A percentile compares a stretch with the other conserved stretches of the same genome.
Conservation (phyloP, 129 eudicot genomes). For the Oenanthe sinensis region DNA sequence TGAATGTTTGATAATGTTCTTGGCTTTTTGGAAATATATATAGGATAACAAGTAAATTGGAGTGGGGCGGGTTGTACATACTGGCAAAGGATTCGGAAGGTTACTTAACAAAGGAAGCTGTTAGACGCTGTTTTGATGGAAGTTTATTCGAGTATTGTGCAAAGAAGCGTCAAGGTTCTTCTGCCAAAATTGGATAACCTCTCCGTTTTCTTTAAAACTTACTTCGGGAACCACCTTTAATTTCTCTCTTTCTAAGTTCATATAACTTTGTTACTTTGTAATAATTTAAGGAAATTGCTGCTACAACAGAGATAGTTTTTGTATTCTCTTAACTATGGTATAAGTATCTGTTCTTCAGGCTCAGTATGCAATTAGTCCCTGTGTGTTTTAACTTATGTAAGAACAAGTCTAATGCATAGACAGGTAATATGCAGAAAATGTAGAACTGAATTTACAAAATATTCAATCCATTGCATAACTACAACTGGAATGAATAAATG, state of each 20-base stretch:
- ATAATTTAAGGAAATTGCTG: neutral
- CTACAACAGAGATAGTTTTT: neutral
- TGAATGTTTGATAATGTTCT: neutral
- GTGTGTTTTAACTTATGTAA: neutral
- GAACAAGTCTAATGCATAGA: too few species aligned
- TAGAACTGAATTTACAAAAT: too few species aligned
- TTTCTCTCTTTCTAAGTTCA: neutral
- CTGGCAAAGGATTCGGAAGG: constrained; percentile 62
- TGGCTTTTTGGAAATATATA: neutral
- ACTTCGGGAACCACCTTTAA: neutral
- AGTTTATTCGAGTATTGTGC: constrained; percentile 51
- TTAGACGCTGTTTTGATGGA: constrained; percentile 50
- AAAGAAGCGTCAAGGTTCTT: constrained; percentile 28
- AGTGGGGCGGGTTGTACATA: constrained; percentile 47
- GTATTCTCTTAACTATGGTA: neutral
- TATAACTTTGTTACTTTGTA: neutral
- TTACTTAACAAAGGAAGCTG: constrained; percentile 42
- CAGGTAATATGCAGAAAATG: too few species aligned
- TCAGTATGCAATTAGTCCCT: neutral
- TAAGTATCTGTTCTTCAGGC: neutral
- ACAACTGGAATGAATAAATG: too few species aligned
- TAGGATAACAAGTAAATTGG: constrained; percentile 44
- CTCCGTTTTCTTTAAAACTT: neutral
- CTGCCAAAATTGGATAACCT: constrained; percentile 26
- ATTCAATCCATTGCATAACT: too few species aligned